A percentile compares a stretch with the other conserved stretches of the same genome.
phyloP scores from a whole-genome alignment of 2,329 filamentous ascomycete species.

The Fusarium subtropicale region DNA sequence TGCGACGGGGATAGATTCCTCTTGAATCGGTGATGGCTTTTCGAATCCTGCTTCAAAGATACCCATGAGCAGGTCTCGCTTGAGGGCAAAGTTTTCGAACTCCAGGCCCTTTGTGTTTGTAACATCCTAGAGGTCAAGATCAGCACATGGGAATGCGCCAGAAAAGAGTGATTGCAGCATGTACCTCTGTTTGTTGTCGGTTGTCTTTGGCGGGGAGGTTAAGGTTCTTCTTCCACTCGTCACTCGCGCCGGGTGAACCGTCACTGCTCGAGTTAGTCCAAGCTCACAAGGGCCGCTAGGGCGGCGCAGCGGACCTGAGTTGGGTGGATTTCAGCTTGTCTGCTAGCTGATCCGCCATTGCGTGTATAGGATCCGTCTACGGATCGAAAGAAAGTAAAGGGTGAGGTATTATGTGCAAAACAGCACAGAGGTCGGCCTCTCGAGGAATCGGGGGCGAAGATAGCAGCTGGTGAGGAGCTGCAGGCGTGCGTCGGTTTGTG shows the following conservation, averaged over 20 bases:
- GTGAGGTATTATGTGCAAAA: conserved; percentile 41
- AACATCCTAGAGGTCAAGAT: conserved; percentile 76
- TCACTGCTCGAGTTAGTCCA: conserved; percentile 59
- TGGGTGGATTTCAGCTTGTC: conserved; percentile 58
- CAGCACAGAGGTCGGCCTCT: conserved; percentile 38
- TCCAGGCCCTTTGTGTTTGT: conserved; percentile 97
- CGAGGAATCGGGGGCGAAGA: conserved; percentile 18
- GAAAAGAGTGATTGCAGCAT: conserved; percentile 16
- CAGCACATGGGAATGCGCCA: conserved; percentile 28
- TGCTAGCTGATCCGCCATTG: conserved; percentile 60
- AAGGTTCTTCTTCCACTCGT: conserved; percentile 80
- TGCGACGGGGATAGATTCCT: conserved; percentile 97
- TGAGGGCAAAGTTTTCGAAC: conserved; percentile 96
- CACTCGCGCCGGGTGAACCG: conserved; percentile 57
- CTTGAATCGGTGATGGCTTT: conserved; percentile 98
- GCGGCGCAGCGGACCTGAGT: conserved; percentile 54
- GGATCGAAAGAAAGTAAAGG: conserved; percentile 40
- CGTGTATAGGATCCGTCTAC: conserved; percentile 47
- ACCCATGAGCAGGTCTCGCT: conserved; percentile 96
- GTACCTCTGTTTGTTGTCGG: conserved; percentile 83
- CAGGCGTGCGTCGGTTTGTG: conserved; percentile 24
- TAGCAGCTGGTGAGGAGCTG: conserved; percentile 42
- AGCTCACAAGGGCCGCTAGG: conserved; percentile 42
- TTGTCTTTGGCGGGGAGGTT: conserved; percentile 80
- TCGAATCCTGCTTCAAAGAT: conserved; percentile 99